Evolutionary conservation across 2,329 filamentous ascomycete genomes (phyloP), one percentile per base, ranked within the genome.

Genomic region (Aspergillus neotritici): DNA sequence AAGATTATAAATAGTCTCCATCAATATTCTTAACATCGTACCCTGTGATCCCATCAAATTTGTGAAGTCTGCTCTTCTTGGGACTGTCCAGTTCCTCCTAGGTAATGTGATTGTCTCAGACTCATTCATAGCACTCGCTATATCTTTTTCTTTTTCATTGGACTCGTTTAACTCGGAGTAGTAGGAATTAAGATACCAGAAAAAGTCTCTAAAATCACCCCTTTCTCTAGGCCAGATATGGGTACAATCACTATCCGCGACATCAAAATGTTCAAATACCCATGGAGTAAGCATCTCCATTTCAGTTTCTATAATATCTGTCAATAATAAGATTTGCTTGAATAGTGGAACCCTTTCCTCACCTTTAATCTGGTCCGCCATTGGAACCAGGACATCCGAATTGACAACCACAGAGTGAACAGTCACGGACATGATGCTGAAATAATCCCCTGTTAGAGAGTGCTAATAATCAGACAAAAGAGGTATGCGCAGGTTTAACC

Each of bases 341-440:
- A 5, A 5, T 17, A 17, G 13, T 12, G 12, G 12, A 32, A 17
- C 13, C 10, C 8, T 47, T 37, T 41, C 45, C 38, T 44, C 41
- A 16, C 30, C 25, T 12, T 41, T 31, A 10, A 30, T 25, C 10
- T 31, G 25, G 15, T 25, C 37, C 2, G 34, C 12, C 21, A 29
- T 33, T n/a, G 37, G 34, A 4, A 41, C 41, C n/a, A 44, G 21
- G 30, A 11, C 14, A 31, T 50, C 43, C 5, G 48, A 12, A 16
- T 34, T 31, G 8, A 49, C 40, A n/a, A 44, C 34, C 7, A 21
- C 16, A 10, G 46, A 43, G 16, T 36, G 34, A 33, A 48, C 41
- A 12, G 39, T 46, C 9, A 29, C 42, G n/a, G 39, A 39, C 28
- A 46, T 48, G 34, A 17, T 17, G 5, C 17, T 17, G 17, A 5